Percentiles rank a stretch among this genome's conserved stretches.
These are phyloP conservation scores for Arthrobotrys conoides DNA, from an alignment of 2,329 filamentous ascomycete species.

Conservation along the genomic window DNA sequence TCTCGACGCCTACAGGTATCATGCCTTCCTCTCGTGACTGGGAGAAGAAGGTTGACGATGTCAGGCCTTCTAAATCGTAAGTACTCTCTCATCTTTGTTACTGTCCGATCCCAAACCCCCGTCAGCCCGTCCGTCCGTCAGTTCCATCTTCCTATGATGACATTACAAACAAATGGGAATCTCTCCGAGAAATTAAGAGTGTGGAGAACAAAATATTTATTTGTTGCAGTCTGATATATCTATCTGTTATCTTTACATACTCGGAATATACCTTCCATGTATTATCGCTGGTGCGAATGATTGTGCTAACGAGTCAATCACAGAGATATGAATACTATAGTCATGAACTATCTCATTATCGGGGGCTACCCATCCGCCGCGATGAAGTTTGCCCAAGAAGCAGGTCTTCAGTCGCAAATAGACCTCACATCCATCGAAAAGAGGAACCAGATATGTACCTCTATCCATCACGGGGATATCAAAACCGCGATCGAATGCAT, in stretches of 20 bases:
- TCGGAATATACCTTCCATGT: slow-evolving; percentile 24
- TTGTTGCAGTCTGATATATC: slow-evolving; percentile 77
- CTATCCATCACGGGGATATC: slow-evolving; percentile 88
- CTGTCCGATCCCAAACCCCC: slow-evolving; percentile 55
- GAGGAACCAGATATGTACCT: slow-evolving; percentile 85
- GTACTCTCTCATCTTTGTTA: slow-evolving; percentile 66
- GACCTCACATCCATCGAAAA: slow-evolving; percentile 80
- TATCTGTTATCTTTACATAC: slow-evolving; percentile 60
- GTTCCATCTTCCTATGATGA: slow-evolving; percentile 76
- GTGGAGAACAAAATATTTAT: slow-evolving; percentile 80
- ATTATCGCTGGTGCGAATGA: neutral
- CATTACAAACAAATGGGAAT: slow-evolving; percentile 98
- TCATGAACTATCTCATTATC: slow-evolving; percentile 96
- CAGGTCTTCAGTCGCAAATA: slow-evolving; percentile 83
- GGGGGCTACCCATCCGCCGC: slow-evolving; percentile 95
- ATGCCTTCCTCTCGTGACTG: slow-evolving; percentile 71
- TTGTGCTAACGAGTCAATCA: slow-evolving; percentile 64
- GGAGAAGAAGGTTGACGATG: slow-evolving; percentile 83
- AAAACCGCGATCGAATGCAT: slow-evolving; percentile 86
- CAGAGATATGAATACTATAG: slow-evolving; percentile 94
- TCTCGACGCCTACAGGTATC: slow-evolving; percentile 59
- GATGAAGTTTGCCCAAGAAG: slow-evolving; percentile 92
- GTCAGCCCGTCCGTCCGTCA: slow-evolving; percentile 63
- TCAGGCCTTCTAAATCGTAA: slow-evolving; percentile 92
- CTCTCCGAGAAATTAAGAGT: slow-evolving; percentile 92